Base-by-base conservation (phyloP, 2,329 filamentous ascomycete species). In the Penicillium sp. region DNA sequence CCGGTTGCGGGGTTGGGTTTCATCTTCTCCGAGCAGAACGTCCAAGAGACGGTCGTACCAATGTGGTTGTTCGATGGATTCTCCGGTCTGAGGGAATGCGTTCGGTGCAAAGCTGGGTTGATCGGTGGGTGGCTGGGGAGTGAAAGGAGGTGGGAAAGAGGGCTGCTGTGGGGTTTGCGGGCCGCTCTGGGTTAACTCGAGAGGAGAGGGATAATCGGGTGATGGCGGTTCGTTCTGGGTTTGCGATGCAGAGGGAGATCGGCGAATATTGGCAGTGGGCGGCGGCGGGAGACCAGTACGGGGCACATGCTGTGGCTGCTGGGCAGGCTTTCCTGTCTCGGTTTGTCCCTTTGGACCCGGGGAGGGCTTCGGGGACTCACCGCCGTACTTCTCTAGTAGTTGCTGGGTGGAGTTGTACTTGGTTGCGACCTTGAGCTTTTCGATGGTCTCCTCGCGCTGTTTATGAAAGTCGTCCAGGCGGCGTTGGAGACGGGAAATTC, bases 1-100 rank as follows among this genome's bases (percentile, higher is more conserved):
- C 19, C 94, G 87, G 74, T 97, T 97, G 78, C 92, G 95, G 2
- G 93, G 85, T 13, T 90, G 87, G 5, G 90, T 95, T 75, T 99
- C 94, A 68, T 99, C 94, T 70, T 99, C 94, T 49, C 94, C 94
- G 0, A 99, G 83, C 27, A 99, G 84, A 0, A 96, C 85, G 69
- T 99, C 94, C 56, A 99, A 81, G 52, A 99, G 87, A 55, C 93
- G 86, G 72, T 99, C 94, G 75, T 97, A 99, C 94, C 94, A 99
- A 70, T 89, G 87, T 16, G 86, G 78, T 63, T 72, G 68, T 50
- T 76, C 71, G 43, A 71, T 67, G 27, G 76, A 74, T 33, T 71
- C 72, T 9, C 70, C 63, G 4, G 67, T 62, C 46, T 66, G 65
- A 1, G 75, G 59, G 58, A 79, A 81, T 1, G 78, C 79, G 50